phyloP scores from a whole-genome alignment of 225 moss, liverwort and hornwort genomes.

The Sphagnum contortum region DNA sequence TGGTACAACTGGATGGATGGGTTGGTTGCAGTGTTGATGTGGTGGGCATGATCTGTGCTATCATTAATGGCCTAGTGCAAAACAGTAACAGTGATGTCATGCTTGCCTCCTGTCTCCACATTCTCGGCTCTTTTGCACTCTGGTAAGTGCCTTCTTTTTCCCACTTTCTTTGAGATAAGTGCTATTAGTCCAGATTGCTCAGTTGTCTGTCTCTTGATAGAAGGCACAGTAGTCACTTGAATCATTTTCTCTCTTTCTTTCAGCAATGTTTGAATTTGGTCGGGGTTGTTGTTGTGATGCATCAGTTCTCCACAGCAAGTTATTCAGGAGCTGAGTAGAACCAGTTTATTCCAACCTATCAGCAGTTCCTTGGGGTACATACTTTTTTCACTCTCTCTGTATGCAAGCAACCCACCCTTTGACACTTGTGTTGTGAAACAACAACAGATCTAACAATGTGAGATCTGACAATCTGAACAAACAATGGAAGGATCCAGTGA shows the following conservation, averaged over 20 bases:
- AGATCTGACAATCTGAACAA: too few species aligned
- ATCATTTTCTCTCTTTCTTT: too few species aligned
- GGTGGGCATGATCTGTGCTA: constrained; percentile 83
- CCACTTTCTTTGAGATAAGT: too few species aligned
- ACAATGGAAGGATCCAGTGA: too few species aligned
- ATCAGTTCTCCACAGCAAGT: constrained; percentile 76
- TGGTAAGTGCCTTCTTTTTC: constrained; percentile 28
- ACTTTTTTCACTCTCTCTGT: neutral
- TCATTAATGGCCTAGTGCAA: constrained; percentile 72
- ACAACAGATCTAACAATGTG: too few species aligned
- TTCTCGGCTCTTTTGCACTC: constrained; percentile 71
- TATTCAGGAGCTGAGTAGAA: constrained; percentile 67
- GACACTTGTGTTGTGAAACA: too few species aligned
- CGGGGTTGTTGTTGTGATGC: too few species aligned
- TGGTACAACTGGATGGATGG: neutral
- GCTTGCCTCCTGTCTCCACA: constrained; percentile 77
- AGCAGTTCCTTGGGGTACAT: constrained; percentile 55
- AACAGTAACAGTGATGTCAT: constrained; percentile 55
- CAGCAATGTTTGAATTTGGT: too few species aligned
- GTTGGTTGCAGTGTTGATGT: constrained; percentile 59
- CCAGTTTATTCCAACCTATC: constrained; percentile 75
- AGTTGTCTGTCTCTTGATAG: too few species aligned
- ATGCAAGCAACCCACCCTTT: too few species aligned
- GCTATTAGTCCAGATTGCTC: too few species aligned
- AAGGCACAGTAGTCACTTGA: too few species aligned